These are phyloP conservation scores for Fraxinus americana DNA, from an alignment of 257 asterid species.

Conservation along the genomic window DNA sequence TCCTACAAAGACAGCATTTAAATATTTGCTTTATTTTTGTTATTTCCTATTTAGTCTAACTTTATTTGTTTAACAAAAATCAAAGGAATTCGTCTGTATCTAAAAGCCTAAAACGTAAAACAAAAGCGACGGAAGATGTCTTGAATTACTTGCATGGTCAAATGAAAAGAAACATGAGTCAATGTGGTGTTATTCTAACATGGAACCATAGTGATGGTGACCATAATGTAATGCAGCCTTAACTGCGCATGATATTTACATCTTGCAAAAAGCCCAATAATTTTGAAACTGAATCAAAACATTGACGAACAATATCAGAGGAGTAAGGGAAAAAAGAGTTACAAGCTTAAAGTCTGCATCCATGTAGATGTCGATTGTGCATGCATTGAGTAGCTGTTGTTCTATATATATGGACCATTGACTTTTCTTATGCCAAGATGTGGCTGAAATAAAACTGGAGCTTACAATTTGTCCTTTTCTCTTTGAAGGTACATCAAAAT, in stretches of 20 bases:
- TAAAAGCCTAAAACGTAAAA: not conserved
- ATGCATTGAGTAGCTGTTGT: not conserved
- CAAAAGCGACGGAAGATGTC: not conserved
- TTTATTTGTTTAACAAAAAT: not conserved
- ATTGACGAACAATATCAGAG: not conserved
- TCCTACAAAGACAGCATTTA: not conserved
- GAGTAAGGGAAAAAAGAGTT: not conserved
- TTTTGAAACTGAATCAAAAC: not conserved
- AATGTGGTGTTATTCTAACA: not conserved
- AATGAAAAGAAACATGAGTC: not conserved
- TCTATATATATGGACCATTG: not conserved
- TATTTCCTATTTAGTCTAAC: not conserved
- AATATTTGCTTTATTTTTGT: not conserved
- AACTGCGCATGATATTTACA: not conserved
- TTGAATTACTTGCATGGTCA: not conserved
- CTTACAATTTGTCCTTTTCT: slow-evolving; percentile 28
- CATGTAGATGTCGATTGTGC: not conserved
- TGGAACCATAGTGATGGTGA: not conserved
- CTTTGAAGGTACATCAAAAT: slow-evolving; percentile 50
- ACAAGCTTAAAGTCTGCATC: not conserved
- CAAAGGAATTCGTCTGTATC: not conserved
- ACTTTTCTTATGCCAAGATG: slow-evolving; percentile 3
- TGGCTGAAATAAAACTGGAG: not conserved
- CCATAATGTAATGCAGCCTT: not conserved
- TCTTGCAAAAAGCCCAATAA: not conserved